Percentiles rank a stretch among this genome's conserved stretches.
phyloP scores from a whole-genome alignment of 2,329 filamentous ascomycete species.

The Aspergillus sp. region DNA sequence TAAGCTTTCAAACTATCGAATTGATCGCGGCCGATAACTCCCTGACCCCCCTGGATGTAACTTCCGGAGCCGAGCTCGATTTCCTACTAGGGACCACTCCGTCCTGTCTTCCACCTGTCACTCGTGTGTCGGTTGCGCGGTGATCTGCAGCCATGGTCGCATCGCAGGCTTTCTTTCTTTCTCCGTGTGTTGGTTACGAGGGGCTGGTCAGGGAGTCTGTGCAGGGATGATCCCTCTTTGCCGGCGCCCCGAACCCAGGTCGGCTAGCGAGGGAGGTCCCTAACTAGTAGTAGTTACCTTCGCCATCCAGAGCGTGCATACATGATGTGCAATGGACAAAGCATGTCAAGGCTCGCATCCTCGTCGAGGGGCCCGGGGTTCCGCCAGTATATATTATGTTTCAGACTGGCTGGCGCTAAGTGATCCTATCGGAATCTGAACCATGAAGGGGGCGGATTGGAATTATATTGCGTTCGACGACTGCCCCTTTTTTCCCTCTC shows the following conservation, averaged over 20 bases:
- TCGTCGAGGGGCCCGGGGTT: neutral
- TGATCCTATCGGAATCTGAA: conserved; percentile 1
- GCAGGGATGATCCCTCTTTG: neutral
- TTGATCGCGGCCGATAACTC: neutral
- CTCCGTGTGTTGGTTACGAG: neutral
- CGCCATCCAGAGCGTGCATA: too few relatives aligned
- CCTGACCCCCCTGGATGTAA: neutral
- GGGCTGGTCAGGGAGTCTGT: neutral
- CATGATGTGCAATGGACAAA: neutral
- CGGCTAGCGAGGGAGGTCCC: too few relatives aligned
- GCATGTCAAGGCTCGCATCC: neutral
- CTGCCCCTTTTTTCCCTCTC: neutral
- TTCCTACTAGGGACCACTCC: neutral
- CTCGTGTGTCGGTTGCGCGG: neutral
- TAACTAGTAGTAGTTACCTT: too few relatives aligned
- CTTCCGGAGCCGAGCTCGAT: neutral
- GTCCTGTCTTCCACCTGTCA: neutral
- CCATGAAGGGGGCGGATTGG: neutral
- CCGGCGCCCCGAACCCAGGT: neutral
- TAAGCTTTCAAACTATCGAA: neutral
- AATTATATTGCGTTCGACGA: neutral
- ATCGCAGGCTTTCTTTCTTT: neutral
- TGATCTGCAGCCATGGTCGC: neutral
- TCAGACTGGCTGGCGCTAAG: neutral
- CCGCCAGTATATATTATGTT: neutral